phyloP scores from a whole-genome alignment of 2,329 filamentous ascomycete species.

The Aspergillus sp. region DNA sequence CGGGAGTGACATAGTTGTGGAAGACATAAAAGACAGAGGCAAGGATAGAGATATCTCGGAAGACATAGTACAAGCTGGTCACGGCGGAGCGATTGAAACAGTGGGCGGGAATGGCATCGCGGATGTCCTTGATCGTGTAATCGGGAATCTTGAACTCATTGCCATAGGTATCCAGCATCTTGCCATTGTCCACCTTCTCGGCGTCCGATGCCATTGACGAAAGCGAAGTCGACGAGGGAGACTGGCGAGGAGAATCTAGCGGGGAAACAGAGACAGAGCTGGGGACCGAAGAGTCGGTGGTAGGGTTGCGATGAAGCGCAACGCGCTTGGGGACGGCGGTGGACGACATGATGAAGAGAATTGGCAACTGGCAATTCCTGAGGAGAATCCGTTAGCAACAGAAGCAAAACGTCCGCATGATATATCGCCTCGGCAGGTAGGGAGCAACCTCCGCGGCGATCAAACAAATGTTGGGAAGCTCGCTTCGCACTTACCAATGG shows the following conservation, averaged over 20 bases:
- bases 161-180: conserved; percentile 87
- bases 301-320: conserved; percentile 54
- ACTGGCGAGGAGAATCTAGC: conserved; percentile 59
- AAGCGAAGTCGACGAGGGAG: conserved; percentile 83
- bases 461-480: not conserved
- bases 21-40: conserved; percentile 80
- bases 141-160: conserved; percentile 92
- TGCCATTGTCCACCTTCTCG: conserved; percentile 54
- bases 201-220: conserved; percentile 79
- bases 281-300: conserved; percentile 55
- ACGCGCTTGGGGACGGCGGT: conserved; percentile 48
- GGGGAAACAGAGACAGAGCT: conserved; percentile 58
- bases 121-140: conserved; percentile 96
- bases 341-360: conserved; percentile 45
- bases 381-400: not conserved
- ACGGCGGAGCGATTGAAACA: conserved; percentile 86
- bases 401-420: not conserved
- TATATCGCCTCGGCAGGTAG: not conserved
- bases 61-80: conserved; percentile 77
- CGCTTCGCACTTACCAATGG: conserved; percentile 10
- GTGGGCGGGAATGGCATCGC: conserved; percentile 95
- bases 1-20: conserved; percentile 86
- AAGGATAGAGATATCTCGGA: conserved; percentile 73
- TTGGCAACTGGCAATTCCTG: not conserved
- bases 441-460: not conserved